Base-by-base conservation (phyloP, 495 filamentous ascomycete species). In the Tuber umbilicatum region DNA sequence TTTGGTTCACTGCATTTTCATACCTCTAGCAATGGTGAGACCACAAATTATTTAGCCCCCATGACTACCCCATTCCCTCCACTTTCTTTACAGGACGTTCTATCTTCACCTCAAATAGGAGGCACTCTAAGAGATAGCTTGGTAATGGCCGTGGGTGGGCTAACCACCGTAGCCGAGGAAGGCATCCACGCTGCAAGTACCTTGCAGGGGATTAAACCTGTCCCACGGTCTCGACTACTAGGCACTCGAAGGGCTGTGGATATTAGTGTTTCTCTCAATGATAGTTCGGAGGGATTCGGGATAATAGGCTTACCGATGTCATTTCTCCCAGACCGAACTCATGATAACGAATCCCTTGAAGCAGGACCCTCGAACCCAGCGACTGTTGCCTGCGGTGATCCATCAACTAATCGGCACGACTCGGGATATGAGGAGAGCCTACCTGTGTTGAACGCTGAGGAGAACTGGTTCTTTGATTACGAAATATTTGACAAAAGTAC, bases 381-480 rank as follows among this genome's bases (percentile, higher is more conserved):
- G 41, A 78, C 71, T 19, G 64, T 74, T 6, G 50, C 38, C 10
- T 17, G 45, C 68, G 67, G 72, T 43, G 71, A 72, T 21, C 64
- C 60, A 67, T 42, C 77, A 70, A 43, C 39, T 67, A 73, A 68
- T 9, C 27, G 43, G 6, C 77, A 67, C 1, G 75, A 72, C 71
- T 68, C 35, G 12, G 73, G 50, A n/a, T 79, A 78, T 31, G 71
- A 43, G 1, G 72, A 72, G 43, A 78, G 80, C 68, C 21, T 80
- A 0, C 45, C 74, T 38, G 75, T 70, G 1, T 37, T 79, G 21
- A 80, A 79, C 39, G 70, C 47, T 47, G 77, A 75, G 47, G 80
- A 82, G 39, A 82, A 78, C 38, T 82, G 75, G 68, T 82, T 81
- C 70, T 82, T 82, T 68, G 80, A 82, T 42, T 79, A 79, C 74